Conservation (phyloP, 305 asterid species). For the Fraxinus latifolia region DNA sequence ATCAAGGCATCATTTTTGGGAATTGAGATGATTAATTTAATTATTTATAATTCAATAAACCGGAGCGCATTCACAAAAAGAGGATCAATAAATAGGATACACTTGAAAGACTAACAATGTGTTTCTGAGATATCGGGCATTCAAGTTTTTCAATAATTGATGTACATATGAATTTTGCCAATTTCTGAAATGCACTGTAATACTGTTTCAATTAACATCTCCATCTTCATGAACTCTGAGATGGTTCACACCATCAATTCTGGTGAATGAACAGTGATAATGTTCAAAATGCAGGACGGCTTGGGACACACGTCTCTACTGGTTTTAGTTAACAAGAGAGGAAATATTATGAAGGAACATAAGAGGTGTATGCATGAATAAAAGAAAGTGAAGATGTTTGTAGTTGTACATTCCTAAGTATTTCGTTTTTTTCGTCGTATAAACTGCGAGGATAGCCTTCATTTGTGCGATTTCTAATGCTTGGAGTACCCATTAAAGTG, state of each 20-base stretch:
- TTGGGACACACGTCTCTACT: background rate
- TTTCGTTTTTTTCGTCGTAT: background rate
- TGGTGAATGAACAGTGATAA: background rate
- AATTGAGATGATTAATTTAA: background rate
- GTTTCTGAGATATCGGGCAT: background rate
- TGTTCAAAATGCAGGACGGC: background rate
- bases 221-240: background rate
- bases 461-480: background rate
- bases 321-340: background rate
- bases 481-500: background rate
- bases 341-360: background rate
- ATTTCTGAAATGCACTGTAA: background rate
- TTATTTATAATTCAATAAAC: background rate
- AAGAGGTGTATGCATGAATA: background rate
- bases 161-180: background rate
- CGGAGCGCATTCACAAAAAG: background rate
- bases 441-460: background rate
- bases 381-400: background rate
- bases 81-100: background rate
- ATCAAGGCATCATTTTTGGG: background rate
- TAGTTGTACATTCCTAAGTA: background rate
- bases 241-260: background rate
- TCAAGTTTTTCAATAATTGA: background rate
- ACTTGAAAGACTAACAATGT: background rate
- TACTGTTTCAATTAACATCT: background rate